These are phyloP conservation scores for Tulasnella sp. DNA, from an alignment of 768 basidiomycete species.

Conservation along the genomic window DNA sequence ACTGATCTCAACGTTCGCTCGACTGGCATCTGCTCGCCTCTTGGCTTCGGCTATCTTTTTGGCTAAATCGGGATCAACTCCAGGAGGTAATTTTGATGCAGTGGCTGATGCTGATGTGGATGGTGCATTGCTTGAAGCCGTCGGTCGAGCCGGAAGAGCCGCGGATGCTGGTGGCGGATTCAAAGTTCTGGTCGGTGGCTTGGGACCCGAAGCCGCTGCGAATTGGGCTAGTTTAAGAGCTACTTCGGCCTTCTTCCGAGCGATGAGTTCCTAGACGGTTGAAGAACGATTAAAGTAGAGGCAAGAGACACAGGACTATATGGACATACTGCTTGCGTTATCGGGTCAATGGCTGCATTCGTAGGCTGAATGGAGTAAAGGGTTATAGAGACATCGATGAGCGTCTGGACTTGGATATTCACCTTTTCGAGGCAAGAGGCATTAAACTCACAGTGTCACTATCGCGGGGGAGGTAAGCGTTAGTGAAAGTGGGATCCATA, in stretches of 20 bases:
- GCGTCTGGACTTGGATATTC: neutral
- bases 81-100: slow-evolving; percentile 45
- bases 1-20: slow-evolving; percentile 66
- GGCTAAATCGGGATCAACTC: slow-evolving; percentile 33
- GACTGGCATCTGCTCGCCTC: slow-evolving; percentile 75
- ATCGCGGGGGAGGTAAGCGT: neutral
- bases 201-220: slow-evolving; percentile 27
- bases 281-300: neutral
- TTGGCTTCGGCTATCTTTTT: slow-evolving; percentile 73
- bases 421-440: slow-evolving; percentile 7
- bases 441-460: slow-evolving; percentile 23
- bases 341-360: neutral
- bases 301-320: neutral
- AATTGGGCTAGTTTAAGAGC: slow-evolving; percentile 80
- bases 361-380: slow-evolving; percentile 12
- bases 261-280: slow-evolving; percentile 56
- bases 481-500: too few species aligned
- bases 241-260: slow-evolving; percentile 79
- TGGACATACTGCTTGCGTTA: neutral
- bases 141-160: slow-evolving; percentile 30
- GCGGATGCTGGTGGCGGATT: slow-evolving; percentile 34
- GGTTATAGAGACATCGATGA: slow-evolving; percentile 16
- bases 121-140: slow-evolving; percentile 36
- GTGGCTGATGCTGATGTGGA: slow-evolving; percentile 42
- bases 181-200: slow-evolving; percentile 26